Evolutionary conservation across 768 basidiomycete species (phyloP).

Genomic region (Collybia sp.): DNA sequence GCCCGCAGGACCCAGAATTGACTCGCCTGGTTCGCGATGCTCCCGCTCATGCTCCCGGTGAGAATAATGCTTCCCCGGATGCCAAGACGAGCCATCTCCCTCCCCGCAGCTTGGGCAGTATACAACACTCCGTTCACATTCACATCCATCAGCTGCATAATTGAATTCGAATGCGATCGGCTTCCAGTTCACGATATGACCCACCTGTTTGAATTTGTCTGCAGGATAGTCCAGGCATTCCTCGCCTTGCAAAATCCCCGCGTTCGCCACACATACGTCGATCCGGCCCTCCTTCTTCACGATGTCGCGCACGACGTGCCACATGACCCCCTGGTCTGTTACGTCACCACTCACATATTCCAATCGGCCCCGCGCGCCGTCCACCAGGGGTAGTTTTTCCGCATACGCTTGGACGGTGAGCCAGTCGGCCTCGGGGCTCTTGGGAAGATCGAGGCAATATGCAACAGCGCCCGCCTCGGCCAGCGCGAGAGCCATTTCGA

Average conservation of each 20-base stretch:
- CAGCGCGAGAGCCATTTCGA: slow-evolving; percentile 27
- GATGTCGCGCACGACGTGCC: slow-evolving; percentile 46
- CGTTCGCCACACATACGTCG: slow-evolving; percentile 64
- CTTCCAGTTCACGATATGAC: slow-evolving; percentile 6
- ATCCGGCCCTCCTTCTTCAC: slow-evolving; percentile 54
- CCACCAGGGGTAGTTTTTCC: slow-evolving; percentile 19
- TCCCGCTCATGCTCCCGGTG: slow-evolving; percentile 58
- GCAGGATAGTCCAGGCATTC: slow-evolving; percentile 55
- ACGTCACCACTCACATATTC: slow-evolving; percentile 56
- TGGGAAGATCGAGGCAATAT: slow-evolving; percentile 62
- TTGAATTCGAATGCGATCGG: not conserved
- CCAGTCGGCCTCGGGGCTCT: slow-evolving; percentile 45
- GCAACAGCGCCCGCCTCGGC: slow-evolving; percentile 24
- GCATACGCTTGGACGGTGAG: slow-evolving; percentile 41
- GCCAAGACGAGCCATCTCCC: slow-evolving; percentile 48
- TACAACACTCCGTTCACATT: slow-evolving; percentile 58
- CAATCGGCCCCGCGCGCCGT: slow-evolving; percentile 21
- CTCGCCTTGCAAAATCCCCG: slow-evolving; percentile 49
- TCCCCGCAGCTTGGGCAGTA: slow-evolving; percentile 57
- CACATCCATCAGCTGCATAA: slow-evolving; percentile 46
- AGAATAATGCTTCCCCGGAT: slow-evolving; percentile 51
- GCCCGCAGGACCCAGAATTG: not conserved
- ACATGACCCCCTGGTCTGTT: slow-evolving; percentile 43
- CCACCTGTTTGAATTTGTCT: slow-evolving; percentile 51
- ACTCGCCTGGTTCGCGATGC: slow-evolving; percentile 54